Evolutionary conservation across 163 green algal species (phyloP).

Genomic region (Prototheca wickerhamii): DNA sequence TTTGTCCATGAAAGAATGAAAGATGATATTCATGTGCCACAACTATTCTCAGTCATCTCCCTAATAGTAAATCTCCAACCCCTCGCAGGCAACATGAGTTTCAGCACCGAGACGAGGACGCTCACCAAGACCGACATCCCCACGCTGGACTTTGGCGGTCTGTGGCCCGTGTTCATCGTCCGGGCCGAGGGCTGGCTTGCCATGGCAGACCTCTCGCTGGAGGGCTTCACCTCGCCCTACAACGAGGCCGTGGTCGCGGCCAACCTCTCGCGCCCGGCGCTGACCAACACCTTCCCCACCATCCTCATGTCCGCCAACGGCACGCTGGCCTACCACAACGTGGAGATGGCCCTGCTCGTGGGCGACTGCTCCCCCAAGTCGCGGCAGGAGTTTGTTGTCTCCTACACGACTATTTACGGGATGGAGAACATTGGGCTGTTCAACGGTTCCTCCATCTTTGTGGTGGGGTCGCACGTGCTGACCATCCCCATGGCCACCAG

Average conservation of each 20-base stretch:
- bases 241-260: not conserved
- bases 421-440: not conserved
- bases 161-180: constrained; percentile 1
- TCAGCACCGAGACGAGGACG: not conserved
- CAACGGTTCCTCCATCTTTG: not conserved
- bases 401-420: not conserved
- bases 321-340: not conserved
- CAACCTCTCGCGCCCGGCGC: not conserved
- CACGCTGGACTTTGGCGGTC: not conserved
- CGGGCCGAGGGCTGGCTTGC: not conserved
- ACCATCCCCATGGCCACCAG: not conserved
- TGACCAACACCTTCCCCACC: not conserved
- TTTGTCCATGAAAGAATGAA: too few species aligned
- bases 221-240: not conserved
- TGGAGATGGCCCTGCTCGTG: not conserved
- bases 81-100: not conserved
- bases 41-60: too few species aligned
- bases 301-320: not conserved
- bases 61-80: not conserved
- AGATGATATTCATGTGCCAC: too few species aligned
- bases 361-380: not conserved
- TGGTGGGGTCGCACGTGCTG: not conserved
- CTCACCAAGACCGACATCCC: not conserved
- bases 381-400: not conserved
- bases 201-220: not conserved